Evolutionary conservation across 441 rosid genomes (phyloP), one percentile per base, ranked within the genome.

Genomic region (Pelargonium cotyledonis): DNA sequence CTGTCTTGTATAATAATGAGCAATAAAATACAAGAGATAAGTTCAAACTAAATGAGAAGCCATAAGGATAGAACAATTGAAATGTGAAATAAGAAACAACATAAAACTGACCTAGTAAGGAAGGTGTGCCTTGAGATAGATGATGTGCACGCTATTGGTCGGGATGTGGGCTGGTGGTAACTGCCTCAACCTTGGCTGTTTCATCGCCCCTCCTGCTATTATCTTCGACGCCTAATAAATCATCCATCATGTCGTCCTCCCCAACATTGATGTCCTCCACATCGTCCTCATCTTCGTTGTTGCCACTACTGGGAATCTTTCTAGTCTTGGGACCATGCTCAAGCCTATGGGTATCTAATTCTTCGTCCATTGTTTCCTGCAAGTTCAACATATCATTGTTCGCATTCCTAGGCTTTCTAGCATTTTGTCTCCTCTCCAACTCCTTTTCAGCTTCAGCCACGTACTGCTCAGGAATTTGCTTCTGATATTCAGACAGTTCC

Each of bases 301-400:
- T 81, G 77, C 81, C 75, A 69, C 86, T 81, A 69, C 86, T 89
- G 0, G 89, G 96, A 19, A 94, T 85, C 80, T 86, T 91, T 78
- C 97, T 89, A 38, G 81, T 84, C 85, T 89, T 94, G 16, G 94
- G 99, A 70, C 99, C 99, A 31, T 94, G 95, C 86, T 94, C 96
- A 71, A 94, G 90, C 82, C 92, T 80, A 74, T 89, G 99, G 29
- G 83, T 84, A 65, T 94, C 97, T 75, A 94, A 73, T 72, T 94
- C 99, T 74, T 88, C 87, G 88, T 94, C 97, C 97, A 94, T 94
- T 0, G 97, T 89, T 78, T 94, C 97, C 79, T 94, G 99, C 60
- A 91, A 83, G 80, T 85, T 88, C 60, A 83, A 63, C 64, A 73
- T 78, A 63, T 82, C 92, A 6, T 80, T 82, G 75, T 76, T 83